A percentile compares a stretch with the other conserved stretches of the same genome.
phyloP scores from a whole-genome alignment of 2,329 filamentous ascomycete genomes.

The Colletotrichum chrysophilum region DNA sequence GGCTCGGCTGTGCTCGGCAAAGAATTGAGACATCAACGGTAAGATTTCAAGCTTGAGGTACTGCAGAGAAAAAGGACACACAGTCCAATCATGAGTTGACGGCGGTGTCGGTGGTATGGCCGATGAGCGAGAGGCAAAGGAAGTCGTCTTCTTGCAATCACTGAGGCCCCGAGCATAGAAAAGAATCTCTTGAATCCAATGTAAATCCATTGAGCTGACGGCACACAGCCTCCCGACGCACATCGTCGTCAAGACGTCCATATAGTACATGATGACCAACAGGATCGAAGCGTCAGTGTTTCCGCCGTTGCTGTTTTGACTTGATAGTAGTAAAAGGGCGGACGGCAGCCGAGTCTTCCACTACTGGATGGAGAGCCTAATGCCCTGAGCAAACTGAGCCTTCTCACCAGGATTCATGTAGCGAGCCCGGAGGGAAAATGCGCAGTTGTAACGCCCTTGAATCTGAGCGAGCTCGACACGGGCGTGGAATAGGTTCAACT shows the following conservation, averaged over 20 bases:
- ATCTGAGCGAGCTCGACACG: background rate
- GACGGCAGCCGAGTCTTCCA: background rate
- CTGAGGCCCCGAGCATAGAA: background rate
- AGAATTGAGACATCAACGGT: too few relatives aligned
- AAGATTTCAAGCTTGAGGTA: too few relatives aligned
- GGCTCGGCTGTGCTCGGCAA: too few relatives aligned
- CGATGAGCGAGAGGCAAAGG: background rate
- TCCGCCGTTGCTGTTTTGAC: background rate
- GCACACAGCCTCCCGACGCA: background rate
- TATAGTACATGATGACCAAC: background rate
- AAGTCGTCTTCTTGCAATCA: background rate
- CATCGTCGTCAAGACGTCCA: background rate
- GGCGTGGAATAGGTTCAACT: background rate
- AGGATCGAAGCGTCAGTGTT: background rate
- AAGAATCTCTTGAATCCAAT: background rate
- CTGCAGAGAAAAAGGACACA: too few relatives aligned
- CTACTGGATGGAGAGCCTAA: background rate
- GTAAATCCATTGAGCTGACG: background rate
- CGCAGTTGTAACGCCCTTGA: background rate
- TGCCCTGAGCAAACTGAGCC: background rate
- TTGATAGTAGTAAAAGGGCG: background rate
- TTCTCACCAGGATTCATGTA: background rate
- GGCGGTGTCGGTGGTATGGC: too few relatives aligned
- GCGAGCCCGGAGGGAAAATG: background rate
- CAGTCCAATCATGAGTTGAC: too few relatives aligned